phyloP scores from a whole-genome alignment of 208 protist species.

The Leishmania arabica region DNA sequence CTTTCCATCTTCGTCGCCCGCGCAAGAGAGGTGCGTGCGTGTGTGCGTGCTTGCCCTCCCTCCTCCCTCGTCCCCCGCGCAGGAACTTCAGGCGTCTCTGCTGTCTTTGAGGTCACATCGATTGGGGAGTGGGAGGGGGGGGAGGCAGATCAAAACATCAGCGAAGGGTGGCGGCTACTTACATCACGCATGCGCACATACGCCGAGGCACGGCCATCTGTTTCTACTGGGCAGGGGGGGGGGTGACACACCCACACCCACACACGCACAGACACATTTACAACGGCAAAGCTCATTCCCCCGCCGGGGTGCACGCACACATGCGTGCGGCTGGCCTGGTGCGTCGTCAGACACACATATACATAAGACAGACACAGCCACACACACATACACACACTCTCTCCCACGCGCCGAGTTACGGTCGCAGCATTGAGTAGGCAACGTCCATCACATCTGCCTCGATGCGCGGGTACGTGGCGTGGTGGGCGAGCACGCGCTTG shows the following conservation, averaged over 20 bases:
- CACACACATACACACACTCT: not conserved
- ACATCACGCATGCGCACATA: not conserved
- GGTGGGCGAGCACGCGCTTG: conserved; percentile 84
- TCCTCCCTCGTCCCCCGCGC: not conserved
- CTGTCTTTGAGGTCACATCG: not conserved
- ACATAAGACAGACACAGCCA: not conserved
- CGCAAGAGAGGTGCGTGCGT: too few species aligned
- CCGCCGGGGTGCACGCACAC: too few species aligned
- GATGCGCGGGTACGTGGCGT: conserved; percentile 94
- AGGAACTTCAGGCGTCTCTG: not conserved
- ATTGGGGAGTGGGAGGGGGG: not conserved
- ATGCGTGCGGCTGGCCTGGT: not conserved
- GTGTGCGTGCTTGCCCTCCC: too few species aligned
- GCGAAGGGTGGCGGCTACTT: not conserved
- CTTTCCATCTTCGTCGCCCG: too few species aligned
- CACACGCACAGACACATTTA: not conserved
- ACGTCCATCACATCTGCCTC: conserved; percentile 92
- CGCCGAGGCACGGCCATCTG: not conserved
- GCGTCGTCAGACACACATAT: not conserved
- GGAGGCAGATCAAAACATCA: not conserved
- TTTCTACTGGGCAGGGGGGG: not conserved
- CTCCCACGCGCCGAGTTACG: conserved; percentile 26
- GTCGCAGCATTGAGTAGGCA: conserved; percentile 84
- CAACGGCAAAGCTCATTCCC: not conserved
- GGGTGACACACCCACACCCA: not conserved